Evolutionary conservation across 192 early-diverging fungal species (phyloP).

Genomic region (Backusella mclennaniae): DNA sequence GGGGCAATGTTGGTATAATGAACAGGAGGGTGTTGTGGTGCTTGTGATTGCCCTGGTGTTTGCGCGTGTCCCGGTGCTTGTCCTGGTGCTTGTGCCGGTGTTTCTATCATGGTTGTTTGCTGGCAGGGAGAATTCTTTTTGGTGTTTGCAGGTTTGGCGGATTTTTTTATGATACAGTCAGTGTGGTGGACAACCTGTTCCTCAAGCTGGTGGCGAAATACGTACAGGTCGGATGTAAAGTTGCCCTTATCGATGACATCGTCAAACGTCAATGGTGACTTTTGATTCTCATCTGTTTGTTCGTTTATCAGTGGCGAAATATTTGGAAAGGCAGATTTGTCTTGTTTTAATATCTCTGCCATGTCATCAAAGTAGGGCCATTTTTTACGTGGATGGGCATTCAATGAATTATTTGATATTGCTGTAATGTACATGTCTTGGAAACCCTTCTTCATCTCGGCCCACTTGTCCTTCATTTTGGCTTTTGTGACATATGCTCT

Average conservation of each 20-base stretch:
- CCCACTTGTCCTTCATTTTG: background rate
- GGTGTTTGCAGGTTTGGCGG: background rate
- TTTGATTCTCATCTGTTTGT: background rate
- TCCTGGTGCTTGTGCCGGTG: background rate
- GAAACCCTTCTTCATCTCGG: background rate
- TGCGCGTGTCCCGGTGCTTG: no score
- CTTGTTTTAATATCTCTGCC: conserved; percentile 3
- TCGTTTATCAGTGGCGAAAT: background rate
- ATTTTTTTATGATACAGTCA: background rate
- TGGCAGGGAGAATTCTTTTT: background rate
- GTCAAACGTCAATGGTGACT: background rate
- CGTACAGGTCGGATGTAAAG: background rate
- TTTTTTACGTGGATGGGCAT: background rate
- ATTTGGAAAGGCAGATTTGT: background rate
- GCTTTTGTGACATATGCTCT: background rate
- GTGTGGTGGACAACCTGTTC: background rate
- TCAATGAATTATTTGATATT: background rate
- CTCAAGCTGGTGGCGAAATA: background rate
- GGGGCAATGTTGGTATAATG: background rate
- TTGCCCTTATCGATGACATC: background rate
- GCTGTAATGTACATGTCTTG: background rate
- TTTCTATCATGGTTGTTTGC: background rate
- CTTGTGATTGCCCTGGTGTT: no score
- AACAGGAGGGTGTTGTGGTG: background rate
- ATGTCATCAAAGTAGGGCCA: background rate